phyloP scores from a whole-genome alignment of 176 grass and related monocot genomes.

The Otatea glauca region DNA sequence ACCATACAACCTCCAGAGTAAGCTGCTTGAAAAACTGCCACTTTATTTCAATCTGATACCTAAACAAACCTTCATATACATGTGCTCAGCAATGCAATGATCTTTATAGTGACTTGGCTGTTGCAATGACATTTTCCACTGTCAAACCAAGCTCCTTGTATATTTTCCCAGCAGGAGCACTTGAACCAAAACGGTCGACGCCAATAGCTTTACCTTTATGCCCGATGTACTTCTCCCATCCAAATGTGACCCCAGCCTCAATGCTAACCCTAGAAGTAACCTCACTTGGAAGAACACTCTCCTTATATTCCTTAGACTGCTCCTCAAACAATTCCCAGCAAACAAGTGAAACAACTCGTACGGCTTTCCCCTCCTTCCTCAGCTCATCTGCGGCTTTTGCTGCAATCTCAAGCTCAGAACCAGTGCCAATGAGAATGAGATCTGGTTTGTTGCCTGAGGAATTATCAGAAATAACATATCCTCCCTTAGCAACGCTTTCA shows the following conservation, averaged over 20 bases:
- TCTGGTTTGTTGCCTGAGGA: slow-evolving; percentile 54
- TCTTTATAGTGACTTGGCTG: slow-evolving; percentile 38
- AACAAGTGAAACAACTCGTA: slow-evolving; percentile 66
- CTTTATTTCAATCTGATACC: neutral
- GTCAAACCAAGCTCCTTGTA: slow-evolving; percentile 66
- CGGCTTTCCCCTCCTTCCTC: slow-evolving; percentile 37
- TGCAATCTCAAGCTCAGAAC: slow-evolving; percentile 64
- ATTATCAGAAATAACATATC: slow-evolving; percentile 58
- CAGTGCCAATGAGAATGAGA: slow-evolving; percentile 59
- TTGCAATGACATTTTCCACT: slow-evolving; percentile 53
- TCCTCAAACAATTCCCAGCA: slow-evolving; percentile 71
- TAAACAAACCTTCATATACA: neutral
- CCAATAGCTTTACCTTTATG: slow-evolving; percentile 53
- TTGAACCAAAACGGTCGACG: slow-evolving; percentile 44
- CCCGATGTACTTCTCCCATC: slow-evolving; percentile 63
- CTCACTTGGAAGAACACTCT: slow-evolving; percentile 48
- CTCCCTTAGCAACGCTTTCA: slow-evolving; percentile 55
- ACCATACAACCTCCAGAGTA: neutral
- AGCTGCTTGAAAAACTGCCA: neutral
- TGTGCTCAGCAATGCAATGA: neutral
- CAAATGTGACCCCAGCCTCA: slow-evolving; percentile 56
- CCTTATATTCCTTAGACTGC: slow-evolving; percentile 54
- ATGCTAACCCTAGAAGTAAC: slow-evolving; percentile 62
- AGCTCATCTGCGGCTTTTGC: slow-evolving; percentile 51
- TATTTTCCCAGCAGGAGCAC: slow-evolving; percentile 57